Percentiles rank a stretch among this genome's conserved stretches.
Evolutionary conservation across 1,284 basidiomycete species (phyloP).

Genomic region (Tausonia pullulans): DNA sequence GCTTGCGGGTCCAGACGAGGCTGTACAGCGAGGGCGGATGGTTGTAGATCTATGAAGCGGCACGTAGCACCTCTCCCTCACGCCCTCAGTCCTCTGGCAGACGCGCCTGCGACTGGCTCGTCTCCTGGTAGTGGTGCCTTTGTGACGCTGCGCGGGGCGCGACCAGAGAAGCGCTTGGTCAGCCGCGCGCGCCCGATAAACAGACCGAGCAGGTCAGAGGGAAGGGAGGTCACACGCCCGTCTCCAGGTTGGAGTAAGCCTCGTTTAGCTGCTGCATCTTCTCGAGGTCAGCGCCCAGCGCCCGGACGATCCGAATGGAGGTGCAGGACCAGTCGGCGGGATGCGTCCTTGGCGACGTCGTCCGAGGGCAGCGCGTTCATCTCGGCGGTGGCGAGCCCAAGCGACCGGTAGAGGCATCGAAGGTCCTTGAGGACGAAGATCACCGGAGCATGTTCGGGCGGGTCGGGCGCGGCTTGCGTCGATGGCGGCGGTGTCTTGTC

Average conservation of each 20-base stretch:
- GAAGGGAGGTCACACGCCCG: not conserved
- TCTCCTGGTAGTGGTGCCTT: not conserved
- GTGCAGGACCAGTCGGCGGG: not conserved
- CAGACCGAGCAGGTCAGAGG: not conserved
- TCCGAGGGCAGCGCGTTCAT: not conserved
- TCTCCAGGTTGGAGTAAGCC: not conserved
- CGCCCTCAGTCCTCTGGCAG: no score
- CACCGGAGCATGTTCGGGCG: no score
- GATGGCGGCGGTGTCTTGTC: no score
- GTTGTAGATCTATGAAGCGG: no score
- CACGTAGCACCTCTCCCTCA: no score
- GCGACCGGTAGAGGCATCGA: not conserved
- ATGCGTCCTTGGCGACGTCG: not conserved
- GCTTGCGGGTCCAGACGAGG: no score
- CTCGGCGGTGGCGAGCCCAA: not conserved
- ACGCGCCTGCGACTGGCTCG: not conserved
- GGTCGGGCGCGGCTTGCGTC: no score
- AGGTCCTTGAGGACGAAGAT: not conserved
- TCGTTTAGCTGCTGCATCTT: not conserved
- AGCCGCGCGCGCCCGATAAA: not conserved
- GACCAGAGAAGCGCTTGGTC: not conserved
- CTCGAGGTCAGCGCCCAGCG: not conserved
- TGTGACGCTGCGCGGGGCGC: not conserved
- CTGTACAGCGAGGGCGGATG: no score
- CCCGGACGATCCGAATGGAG: not conserved